phyloP scores from a whole-genome alignment of 345 rosid genomes.

The Salix brachista region DNA sequence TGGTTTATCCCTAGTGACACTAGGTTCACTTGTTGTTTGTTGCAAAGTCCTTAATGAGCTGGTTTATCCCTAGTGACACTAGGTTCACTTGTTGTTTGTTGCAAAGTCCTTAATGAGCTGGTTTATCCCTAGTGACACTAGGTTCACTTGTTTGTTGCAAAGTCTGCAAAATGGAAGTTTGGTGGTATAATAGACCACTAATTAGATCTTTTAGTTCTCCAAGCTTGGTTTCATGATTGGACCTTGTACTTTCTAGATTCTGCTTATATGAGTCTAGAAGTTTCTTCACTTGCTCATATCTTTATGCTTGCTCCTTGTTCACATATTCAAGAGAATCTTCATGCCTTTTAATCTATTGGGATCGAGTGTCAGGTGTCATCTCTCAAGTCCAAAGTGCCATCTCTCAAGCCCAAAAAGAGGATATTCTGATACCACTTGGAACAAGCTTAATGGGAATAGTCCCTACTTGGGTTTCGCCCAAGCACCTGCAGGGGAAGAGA shows the following conservation, averaged over 20 bases:
- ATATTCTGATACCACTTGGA: not conserved
- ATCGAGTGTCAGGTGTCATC: not conserved
- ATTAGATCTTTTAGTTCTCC: not conserved
- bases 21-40: not conserved
- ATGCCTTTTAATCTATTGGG: not conserved
- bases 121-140: not conserved
- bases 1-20: not conserved
- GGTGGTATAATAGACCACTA: not conserved
- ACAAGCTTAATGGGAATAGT: not conserved
- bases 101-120: not conserved
- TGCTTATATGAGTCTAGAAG: no score
- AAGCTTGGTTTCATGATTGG: not conserved
- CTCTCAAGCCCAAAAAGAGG: not conserved
- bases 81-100: not conserved
- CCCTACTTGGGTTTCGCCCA: not conserved
- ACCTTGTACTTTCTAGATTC: not conserved
- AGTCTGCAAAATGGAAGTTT: not conserved
- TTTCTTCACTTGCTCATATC: not conserved
- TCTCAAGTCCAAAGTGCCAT: not conserved
- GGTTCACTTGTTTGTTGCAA: not conserved
- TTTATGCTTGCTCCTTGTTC: not conserved
- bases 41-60: no score
- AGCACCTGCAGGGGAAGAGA: not conserved
- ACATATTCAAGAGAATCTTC: not conserved
- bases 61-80: not conserved